Conservation (phyloP, 805 yeast genomes). For the Teunomyces tritomae region DNA sequence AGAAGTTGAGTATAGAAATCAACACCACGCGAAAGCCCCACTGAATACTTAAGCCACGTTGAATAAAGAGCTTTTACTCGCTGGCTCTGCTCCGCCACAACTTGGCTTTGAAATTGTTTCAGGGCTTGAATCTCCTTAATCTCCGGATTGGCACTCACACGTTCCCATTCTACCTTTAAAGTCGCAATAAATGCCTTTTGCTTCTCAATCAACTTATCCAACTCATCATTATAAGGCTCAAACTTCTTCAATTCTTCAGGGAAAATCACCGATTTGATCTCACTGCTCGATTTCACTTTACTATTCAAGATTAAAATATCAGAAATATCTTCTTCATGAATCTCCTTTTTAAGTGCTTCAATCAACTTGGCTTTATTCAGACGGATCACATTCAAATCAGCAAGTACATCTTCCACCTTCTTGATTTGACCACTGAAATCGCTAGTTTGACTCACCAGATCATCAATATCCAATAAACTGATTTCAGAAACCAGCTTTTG, state of each 20-base stretch:
- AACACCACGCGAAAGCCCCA: constrained; percentile 60
- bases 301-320: constrained; percentile 64
- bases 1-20: constrained; percentile 58
- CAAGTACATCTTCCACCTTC: constrained; percentile 53
- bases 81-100: constrained; percentile 28
- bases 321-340: constrained; percentile 83
- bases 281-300: constrained; percentile 54
- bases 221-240: constrained; percentile 60
- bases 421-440: constrained; percentile 39
- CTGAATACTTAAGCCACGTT: constrained; percentile 55
- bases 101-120: constrained; percentile 37
- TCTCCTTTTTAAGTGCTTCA: constrained; percentile 62
- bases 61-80: constrained; percentile 47
- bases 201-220: constrained; percentile 64
- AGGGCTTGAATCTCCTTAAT: constrained; percentile 42
- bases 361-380: constrained; percentile 61
- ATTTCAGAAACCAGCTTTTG: constrained; percentile 21
- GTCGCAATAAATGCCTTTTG: constrained; percentile 51
- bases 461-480: constrained; percentile 71
- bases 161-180: constrained; percentile 30
- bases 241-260: constrained; percentile 75
- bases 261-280: constrained; percentile 54
- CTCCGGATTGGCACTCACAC: constrained; percentile 23
- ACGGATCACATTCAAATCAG: constrained; percentile 60
- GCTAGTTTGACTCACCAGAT: constrained; percentile 22